Conservation (phyloP, 1,139 yeast species). For the Pichia sp. region DNA sequence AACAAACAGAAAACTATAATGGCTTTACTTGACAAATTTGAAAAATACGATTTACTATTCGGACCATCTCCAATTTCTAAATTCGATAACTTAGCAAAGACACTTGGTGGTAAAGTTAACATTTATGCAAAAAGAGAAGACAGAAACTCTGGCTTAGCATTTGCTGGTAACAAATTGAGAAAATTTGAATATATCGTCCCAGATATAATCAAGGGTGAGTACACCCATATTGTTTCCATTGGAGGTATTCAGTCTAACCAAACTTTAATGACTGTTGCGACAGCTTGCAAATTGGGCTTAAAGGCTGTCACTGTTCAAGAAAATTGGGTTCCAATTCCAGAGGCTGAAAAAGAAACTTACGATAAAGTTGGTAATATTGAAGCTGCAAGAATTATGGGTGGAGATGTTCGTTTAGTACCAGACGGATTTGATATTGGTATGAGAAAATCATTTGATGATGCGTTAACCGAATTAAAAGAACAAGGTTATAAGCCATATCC, state of each 20-base stretch:
- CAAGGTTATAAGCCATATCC: constrained; percentile 29
- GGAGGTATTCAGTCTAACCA: constrained; percentile 32
- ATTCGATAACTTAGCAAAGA: constrained; percentile 26
- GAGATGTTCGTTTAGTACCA: constrained; percentile 30
- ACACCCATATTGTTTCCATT: constrained; percentile 31
- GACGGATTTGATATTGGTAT: constrained; percentile 31
- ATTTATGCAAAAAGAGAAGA: constrained; percentile 32
- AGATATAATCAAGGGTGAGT: constrained; percentile 29
- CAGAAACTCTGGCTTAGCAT: constrained; percentile 31
- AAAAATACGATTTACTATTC: constrained; percentile 27
- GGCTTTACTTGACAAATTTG: constrained; percentile 25
- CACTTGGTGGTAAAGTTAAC: constrained; percentile 28
- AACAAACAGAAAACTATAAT: constrained; percentile 3
- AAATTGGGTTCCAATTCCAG: constrained; percentile 32
- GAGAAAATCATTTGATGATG: constrained; percentile 29
- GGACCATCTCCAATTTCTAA: constrained; percentile 32
- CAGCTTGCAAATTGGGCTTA: constrained; percentile 31
- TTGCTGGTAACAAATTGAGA: constrained; percentile 31
- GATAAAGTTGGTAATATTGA: constrained; percentile 32
- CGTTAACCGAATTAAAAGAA: constrained; percentile 23
- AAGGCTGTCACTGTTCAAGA: constrained; percentile 31
- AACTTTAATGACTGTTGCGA: constrained; percentile 32
- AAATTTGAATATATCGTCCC: constrained; percentile 31
- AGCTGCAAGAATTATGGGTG: constrained; percentile 31
- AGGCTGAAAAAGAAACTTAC: constrained; percentile 25